A percentile compares a stretch with the other conserved stretches of the same genome.
phyloP scores from a whole-genome alignment of 2,329 filamentous ascomycete genomes.

The Fusarium irregulare region DNA sequence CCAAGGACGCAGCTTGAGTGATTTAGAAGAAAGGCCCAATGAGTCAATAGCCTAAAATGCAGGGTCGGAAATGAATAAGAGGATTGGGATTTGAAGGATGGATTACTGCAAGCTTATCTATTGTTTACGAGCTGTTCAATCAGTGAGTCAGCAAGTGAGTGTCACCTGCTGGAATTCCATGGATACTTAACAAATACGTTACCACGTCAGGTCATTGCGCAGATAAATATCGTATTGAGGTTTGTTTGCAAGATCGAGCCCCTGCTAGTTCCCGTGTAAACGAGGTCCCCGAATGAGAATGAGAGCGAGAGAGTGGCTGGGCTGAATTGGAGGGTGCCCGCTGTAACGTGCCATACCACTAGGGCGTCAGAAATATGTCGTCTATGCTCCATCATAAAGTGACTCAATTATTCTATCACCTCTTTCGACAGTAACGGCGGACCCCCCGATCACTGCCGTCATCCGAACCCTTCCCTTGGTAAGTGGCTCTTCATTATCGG shows the following conservation, averaged over 20 bases:
- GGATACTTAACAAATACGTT: not conserved
- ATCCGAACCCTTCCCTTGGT: constrained; percentile 20
- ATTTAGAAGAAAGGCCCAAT: constrained; percentile 5
- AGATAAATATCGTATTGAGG: constrained; percentile 12
- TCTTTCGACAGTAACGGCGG: not conserved
- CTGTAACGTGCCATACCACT: constrained; percentile 21
- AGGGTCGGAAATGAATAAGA: constrained; percentile 21
- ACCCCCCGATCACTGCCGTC: constrained; percentile 23
- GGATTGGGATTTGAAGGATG: not conserved
- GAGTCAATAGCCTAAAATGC: constrained; percentile 4
- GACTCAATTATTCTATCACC: not conserved
- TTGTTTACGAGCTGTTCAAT: not conserved
- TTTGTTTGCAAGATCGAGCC: constrained; percentile 1
- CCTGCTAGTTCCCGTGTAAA: constrained; percentile 32
- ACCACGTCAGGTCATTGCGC: constrained; percentile 3
- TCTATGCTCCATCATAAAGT: not conserved
- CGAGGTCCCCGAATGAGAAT: constrained; percentile 17
- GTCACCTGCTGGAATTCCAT: constrained; percentile 3
- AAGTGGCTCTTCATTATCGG: not conserved
- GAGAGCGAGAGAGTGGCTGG: not conserved
- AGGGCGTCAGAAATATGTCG: no score
- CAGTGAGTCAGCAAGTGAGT: constrained; percentile 3
- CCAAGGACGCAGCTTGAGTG: constrained; percentile 11
- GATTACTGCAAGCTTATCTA: not conserved
- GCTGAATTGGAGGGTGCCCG: constrained; percentile 9